phyloP scores from a whole-genome alignment of 148 eudicot species.

The Fagopyrum homotropicum region DNA sequence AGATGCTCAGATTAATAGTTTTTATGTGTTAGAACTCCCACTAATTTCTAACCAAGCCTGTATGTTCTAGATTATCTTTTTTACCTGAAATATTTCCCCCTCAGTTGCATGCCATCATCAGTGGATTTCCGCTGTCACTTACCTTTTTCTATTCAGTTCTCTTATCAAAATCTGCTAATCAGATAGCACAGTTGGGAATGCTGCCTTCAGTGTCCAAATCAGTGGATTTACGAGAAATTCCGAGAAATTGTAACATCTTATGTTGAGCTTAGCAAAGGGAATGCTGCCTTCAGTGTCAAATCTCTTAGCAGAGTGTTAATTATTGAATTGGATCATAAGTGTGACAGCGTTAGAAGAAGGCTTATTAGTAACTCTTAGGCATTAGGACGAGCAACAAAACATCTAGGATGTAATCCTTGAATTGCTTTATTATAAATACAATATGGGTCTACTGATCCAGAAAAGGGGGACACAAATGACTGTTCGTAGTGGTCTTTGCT shows the following conservation, averaged over 20 bases:
- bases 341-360: not conserved
- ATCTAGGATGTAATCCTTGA: not conserved
- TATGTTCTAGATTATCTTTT: not conserved
- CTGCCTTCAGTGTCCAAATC: not conserved
- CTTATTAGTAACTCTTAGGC: conserved; percentile 1
- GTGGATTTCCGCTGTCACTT: not conserved
- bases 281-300: not conserved
- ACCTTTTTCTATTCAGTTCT: not conserved
- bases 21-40: not conserved
- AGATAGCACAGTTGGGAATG: not conserved
- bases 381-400: not conserved
- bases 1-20: not conserved
- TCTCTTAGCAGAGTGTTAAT: not conserved
- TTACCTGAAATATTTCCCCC: not conserved
- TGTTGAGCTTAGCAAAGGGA: not conserved
- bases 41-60: not conserved
- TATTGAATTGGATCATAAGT: not conserved
- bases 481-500: not conserved
- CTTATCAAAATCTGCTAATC: not conserved
- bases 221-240: not conserved
- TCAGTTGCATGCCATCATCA: not conserved
- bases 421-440: not conserved
- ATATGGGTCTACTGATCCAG: not conserved
- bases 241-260: not conserved
- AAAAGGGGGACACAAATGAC: not conserved